Conservation (phyloP, 306 rosid species). For the Cicer cuneatum region DNA sequence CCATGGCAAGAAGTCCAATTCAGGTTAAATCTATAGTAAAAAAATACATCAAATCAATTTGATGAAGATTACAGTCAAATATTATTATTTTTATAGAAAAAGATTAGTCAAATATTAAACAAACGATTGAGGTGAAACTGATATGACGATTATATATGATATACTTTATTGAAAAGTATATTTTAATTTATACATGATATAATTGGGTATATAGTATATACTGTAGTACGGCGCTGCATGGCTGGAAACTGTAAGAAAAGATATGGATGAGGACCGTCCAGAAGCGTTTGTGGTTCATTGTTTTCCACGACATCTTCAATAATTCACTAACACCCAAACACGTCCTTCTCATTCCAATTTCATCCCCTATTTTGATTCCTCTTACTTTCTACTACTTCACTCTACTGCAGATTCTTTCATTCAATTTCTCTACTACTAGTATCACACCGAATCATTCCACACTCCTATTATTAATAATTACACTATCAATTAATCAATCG, state of each 20-base stretch:
- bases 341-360: not conserved
- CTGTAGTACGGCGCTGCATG: not conserved
- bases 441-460: slow-evolving; percentile 1
- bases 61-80: no score
- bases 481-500: not conserved
- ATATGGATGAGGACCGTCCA: not conserved
- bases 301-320: not conserved
- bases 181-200: no score
- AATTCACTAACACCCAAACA: not conserved
- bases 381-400: not conserved
- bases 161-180: no score
- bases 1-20: no score
- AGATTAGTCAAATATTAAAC: not conserved
- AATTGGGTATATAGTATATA: no score
- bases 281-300: not conserved
- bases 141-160: no score
- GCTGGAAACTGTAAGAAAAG: not conserved
- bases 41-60: no score
- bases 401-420: not conserved
- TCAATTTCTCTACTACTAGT: not conserved
- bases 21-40: no score
- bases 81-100: no score
- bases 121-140: not conserved
- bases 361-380: not conserved
- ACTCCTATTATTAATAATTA: not conserved